Evolutionary conservation across 1,284 basidiomycete genomes (phyloP).

Genomic region (Neotropicomus parvogracilis): DNA sequence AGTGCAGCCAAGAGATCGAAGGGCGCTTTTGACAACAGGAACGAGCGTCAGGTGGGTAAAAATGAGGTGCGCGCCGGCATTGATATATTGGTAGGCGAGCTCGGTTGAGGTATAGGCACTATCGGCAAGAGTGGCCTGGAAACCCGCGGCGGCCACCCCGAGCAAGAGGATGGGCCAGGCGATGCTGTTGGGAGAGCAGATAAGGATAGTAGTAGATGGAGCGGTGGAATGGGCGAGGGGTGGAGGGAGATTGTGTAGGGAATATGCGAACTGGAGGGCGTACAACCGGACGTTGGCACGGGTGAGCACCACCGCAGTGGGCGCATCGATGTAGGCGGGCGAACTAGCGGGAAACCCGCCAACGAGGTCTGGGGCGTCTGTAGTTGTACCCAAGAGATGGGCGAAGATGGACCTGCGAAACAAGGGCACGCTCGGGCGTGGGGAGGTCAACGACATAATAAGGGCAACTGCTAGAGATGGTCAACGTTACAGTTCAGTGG

Average conservation of each 20-base stretch:
- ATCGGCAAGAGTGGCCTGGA: slow-evolving; percentile 47
- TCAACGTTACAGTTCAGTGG: too few relatives aligned
- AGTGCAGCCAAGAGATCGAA: slow-evolving; percentile 40
- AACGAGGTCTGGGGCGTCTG: slow-evolving; percentile 32
- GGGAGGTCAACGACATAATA: slow-evolving; percentile 31
- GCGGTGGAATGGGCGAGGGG: slow-evolving; percentile 34
- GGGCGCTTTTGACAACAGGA: slow-evolving; percentile 42
- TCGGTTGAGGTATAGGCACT: slow-evolving; percentile 44
- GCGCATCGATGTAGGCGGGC: slow-evolving; percentile 67
- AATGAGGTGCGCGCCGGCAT: slow-evolving; percentile 52
- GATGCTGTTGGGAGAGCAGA: slow-evolving; percentile 62
- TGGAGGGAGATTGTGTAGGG: slow-evolving; percentile 39
- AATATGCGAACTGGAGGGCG: slow-evolving; percentile 46
- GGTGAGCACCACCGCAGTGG: slow-evolving; percentile 53
- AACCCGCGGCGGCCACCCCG: slow-evolving; percentile 52
- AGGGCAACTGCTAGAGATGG: too few relatives aligned
- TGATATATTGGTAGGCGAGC: slow-evolving; percentile 48
- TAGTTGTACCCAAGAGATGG: slow-evolving; percentile 41
- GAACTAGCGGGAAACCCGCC: slow-evolving; percentile 41
- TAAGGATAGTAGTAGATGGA: slow-evolving; percentile 39
- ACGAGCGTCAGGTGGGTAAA: slow-evolving; percentile 54
- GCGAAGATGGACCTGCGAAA: slow-evolving; percentile 49
- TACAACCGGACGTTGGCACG: slow-evolving; percentile 48
- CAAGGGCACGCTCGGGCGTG: slow-evolving; percentile 27
- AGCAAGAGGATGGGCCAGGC: slow-evolving; percentile 61